Evolutionary conservation across 116 monocot species (phyloP).

Genomic region (Iris pallida): DNA sequence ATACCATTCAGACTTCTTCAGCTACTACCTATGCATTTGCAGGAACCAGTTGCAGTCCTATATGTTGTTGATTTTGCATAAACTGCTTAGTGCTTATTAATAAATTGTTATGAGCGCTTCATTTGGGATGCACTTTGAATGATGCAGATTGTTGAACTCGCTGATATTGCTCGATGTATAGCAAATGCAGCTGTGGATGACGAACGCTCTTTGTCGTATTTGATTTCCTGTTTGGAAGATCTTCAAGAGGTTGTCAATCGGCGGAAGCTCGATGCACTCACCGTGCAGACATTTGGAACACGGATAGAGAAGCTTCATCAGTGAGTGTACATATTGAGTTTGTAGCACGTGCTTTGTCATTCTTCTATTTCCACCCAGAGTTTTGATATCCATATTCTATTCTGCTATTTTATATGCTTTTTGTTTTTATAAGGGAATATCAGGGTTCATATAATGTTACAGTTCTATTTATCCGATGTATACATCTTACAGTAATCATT

Average conservation of each 20-base stretch:
- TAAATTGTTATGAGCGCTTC: too few relatives aligned
- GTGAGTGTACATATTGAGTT: conserved; percentile 27
- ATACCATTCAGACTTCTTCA: too few relatives aligned
- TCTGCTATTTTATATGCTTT: background rate
- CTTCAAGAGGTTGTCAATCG: conserved; percentile 87
- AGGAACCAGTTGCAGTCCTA: too few relatives aligned
- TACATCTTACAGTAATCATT: conserved; percentile 12
- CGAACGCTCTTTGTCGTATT: conserved; percentile 57
- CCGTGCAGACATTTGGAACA: conserved; percentile 95
- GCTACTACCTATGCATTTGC: too few relatives aligned
- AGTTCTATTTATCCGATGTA: background rate
- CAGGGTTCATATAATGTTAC: too few relatives aligned
- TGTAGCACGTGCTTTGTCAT: background rate
- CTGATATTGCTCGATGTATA: conserved; percentile 95
- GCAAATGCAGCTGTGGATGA: conserved; percentile 75
- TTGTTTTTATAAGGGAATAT: background rate
- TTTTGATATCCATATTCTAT: background rate
- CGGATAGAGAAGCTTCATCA: conserved; percentile 94
- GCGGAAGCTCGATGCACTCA: conserved; percentile 85
- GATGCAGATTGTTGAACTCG: conserved; percentile 81
- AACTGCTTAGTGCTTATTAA: too few relatives aligned
- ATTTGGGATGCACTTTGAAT: background rate
- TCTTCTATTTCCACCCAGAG: background rate
- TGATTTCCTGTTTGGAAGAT: conserved; percentile 93
- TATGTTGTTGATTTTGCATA: too few relatives aligned